phyloP scores from a whole-genome alignment of 2,329 filamentous ascomycete genomes.

The Clarireedia sp. region DNA sequence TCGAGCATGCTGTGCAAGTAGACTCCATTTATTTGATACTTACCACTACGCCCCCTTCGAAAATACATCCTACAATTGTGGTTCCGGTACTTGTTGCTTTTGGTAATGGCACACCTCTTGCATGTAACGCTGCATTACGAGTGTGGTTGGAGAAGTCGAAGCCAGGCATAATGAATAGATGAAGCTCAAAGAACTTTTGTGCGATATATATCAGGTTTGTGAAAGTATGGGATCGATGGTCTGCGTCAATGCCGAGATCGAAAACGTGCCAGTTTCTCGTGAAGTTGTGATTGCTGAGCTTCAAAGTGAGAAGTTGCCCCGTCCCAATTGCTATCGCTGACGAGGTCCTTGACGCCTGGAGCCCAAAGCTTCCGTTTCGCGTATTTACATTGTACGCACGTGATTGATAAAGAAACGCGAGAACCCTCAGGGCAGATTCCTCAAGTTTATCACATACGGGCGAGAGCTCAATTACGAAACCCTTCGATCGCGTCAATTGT shows the following conservation, averaged over 20 bases:
- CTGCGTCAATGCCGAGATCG: neutral
- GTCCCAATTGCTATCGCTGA: conserved; percentile 10
- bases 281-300: neutral
- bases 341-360: conserved; percentile 10
- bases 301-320: neutral
- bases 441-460: neutral
- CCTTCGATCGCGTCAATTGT: neutral
- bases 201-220: neutral
- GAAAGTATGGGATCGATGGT: neutral
- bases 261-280: too few species aligned
- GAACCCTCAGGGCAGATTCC: neutral
- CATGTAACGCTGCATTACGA: conserved; percentile 93
- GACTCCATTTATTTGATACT: conserved; percentile 29
- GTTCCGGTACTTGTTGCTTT: conserved; percentile 98
- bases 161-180: conserved; percentile 66
- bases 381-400: neutral
- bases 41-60: conserved; percentile 90
- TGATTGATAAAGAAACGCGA: neutral
- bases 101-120: conserved; percentile 85
- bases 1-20: neutral
- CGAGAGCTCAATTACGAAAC: neutral
- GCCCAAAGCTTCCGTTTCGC: conserved; percentile 5
- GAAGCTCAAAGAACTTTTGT: conserved; percentile 15
- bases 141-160: conserved; percentile 99
- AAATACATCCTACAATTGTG: conserved; percentile 97